A percentile compares a stretch with the other conserved stretches of the same genome.
Evolutionary conservation across 208 protist species (phyloP).

Genomic region (Leishmania tropica): DNA sequence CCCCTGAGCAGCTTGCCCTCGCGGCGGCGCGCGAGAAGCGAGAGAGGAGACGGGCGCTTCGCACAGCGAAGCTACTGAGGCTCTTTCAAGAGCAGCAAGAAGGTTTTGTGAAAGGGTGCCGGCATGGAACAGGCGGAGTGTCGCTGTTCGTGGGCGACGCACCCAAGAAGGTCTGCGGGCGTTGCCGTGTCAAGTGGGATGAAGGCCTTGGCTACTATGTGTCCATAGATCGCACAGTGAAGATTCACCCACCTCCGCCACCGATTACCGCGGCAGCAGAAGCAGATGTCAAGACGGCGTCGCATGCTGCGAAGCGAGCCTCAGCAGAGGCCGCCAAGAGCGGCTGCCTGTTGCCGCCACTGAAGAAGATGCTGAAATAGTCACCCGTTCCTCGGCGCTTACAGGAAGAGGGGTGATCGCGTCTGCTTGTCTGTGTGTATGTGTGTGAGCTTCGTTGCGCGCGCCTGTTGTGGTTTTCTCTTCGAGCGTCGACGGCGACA

Average conservation of each 20-base stretch:
- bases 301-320: neutral
- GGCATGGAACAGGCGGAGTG: slow-evolving; percentile 49
- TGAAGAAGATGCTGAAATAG: slow-evolving; percentile 3
- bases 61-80: slow-evolving; percentile 33
- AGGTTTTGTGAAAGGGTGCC: slow-evolving; percentile 57
- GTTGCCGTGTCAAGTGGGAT: slow-evolving; percentile 74
- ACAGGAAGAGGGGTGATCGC: neutral
- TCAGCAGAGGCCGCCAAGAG: neutral
- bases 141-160: slow-evolving; percentile 64
- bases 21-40: slow-evolving; percentile 49
- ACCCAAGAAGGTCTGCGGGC: slow-evolving; percentile 49
- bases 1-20: slow-evolving; percentile 75
- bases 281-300: neutral
- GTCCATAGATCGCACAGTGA: slow-evolving; percentile 38
- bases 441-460: neutral
- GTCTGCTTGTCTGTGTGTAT: neutral
- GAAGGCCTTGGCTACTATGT: slow-evolving; percentile 71
- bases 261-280: neutral
- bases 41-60: slow-evolving; percentile 33
- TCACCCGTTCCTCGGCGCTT: neutral
- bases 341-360: slow-evolving; percentile 2
- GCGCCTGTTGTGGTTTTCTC: neutral
- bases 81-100: slow-evolving; percentile 59
- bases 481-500: no score
- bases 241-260: slow-evolving; percentile 19